Evolutionary conservation across 495 filamentous ascomycete species (phyloP), one percentile per base, ranked within the genome.

Genomic region (Hypomontagnella submonticulosa): DNA sequence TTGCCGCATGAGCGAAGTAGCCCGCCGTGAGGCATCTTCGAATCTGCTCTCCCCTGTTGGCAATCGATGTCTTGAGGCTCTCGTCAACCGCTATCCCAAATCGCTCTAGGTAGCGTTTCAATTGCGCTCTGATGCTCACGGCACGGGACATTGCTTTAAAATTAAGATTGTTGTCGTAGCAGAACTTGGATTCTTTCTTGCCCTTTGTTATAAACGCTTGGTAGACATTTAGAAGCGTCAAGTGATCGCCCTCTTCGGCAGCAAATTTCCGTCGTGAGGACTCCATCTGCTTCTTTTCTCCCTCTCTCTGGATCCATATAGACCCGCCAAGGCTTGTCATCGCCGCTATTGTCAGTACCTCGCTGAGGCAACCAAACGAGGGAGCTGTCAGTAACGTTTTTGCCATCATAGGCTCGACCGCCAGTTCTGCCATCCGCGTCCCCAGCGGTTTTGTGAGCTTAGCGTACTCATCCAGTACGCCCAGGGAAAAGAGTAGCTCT

Each of bases 381-480:
- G 87, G 77, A 0, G 92, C 91, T n/a, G 87, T 85, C 12, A 97
- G 86, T 7, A 97, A 84, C 5, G 91, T 92, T 75, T 94, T 97
- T 11, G 88, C 91, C 87, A 97, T 93, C 93, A 97, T 97, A 1
- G 96, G 96, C 66, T 97, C 93, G 12, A 98, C 86, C 0, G 93
- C 90, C 60, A 99, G 83, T 76, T 98, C 96, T 6, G 96, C 95
- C 92, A 99, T 97, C 48, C 94, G 86, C 50, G 85, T 79, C 1
- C 96, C 95, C 19, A 97, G 79, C 0, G 95, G 94, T 53, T 86
- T 89, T 11, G 94, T 98, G 47, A 99, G 88, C 73, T 93, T 96
- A 27, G 92, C 93, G 69, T 97, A 92, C 57, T 89, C 86, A 63
- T 97, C 93, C 16, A 99, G 77, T 1, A 93, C 92, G 15, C 93